phyloP scores from a whole-genome alignment of 2,329 filamentous ascomycete species.

The Cytospora piceae region DNA sequence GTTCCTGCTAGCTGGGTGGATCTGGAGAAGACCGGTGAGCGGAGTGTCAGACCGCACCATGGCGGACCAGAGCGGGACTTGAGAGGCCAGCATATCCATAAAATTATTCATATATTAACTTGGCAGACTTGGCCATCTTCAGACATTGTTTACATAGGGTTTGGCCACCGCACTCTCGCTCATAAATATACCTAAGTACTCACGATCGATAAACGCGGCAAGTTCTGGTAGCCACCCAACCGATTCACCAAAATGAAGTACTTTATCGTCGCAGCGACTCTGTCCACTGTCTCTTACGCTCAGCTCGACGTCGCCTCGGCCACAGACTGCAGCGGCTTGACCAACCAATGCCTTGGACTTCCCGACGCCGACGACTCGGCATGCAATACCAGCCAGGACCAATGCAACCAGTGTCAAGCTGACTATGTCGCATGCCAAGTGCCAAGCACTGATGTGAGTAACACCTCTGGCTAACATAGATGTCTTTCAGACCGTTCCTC shows the following conservation, averaged over 20 bases:
- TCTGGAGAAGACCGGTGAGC: constrained; percentile 1
- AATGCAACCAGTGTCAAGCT: constrained; percentile 19
- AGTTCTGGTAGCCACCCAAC: too few relatives aligned
- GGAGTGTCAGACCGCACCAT: background rate
- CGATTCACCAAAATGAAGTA: constrained; percentile 13
- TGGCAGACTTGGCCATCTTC: background rate
- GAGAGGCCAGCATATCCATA: background rate
- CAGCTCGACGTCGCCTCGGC: constrained; percentile 12
- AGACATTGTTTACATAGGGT: background rate
- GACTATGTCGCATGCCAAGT: constrained; percentile 11
- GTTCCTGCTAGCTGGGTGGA: background rate
- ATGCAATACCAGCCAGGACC: background rate
- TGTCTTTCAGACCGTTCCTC: background rate
- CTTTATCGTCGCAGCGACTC: constrained; percentile 12
- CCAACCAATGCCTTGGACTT: background rate
- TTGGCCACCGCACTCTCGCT: background rate
- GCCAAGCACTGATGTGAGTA: constrained; percentile 13
- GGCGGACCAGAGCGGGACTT: background rate
- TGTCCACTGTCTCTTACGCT: constrained; percentile 18
- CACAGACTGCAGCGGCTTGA: constrained; percentile 13
- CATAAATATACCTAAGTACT: background rate
- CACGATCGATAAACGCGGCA: background rate
- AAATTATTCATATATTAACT: background rate
- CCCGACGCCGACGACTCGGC: constrained; percentile 6
- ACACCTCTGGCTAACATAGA: background rate